phyloP scores from a whole-genome alignment of 2,329 filamentous ascomycete genomes.

The Xylariomycetidae sp. region DNA sequence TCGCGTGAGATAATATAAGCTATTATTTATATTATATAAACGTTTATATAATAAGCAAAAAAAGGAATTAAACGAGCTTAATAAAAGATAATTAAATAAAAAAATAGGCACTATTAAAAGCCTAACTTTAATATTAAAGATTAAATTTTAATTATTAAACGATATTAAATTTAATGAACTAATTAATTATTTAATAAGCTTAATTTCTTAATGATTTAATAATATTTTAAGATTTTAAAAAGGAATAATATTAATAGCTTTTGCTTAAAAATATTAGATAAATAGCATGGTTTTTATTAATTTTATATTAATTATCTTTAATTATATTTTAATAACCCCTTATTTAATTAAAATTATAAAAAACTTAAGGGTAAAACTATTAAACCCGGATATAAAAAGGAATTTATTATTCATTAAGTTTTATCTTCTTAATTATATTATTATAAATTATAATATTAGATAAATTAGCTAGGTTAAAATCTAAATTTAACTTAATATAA shows the following conservation, averaged over 20 bases:
- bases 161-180: conserved; percentile 1
- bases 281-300: not conserved
- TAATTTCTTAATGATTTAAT: too few species aligned
- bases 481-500: too few species aligned
- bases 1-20: not conserved
- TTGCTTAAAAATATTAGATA: not conserved
- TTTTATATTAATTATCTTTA: not conserved
- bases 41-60: conserved; percentile 1
- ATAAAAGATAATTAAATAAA: not conserved
- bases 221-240: not conserved
- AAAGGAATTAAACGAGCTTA: not conserved
- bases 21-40: not conserved
- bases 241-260: conserved; percentile 3
- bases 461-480: too few species aligned
- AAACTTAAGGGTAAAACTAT: conserved; percentile 2
- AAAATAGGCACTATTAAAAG: not conserved
- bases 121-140: not conserved
- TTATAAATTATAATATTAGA: conserved; percentile 3
- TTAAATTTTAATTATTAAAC: conserved; percentile 1
- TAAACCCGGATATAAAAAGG: conserved; percentile 1
- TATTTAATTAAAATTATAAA: conserved; percentile 3
- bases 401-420: conserved; percentile 2
- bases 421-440: conserved; percentile 1
- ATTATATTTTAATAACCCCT: not conserved
- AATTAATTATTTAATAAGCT: not conserved